Evolutionary conservation across 176 grass and related monocot genomes (phyloP).

Genomic region (barley (Hordeum vulgare)): MorexV3_pseudomolecules_assembly NC_058522.1:547706001-547706500

Average conservation of each 20-base stretch:
- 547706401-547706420: background rate
- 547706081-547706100: conserved; percentile 1
- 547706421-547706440: background rate
- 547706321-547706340: background rate
- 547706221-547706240: conserved; percentile 80
- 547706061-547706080: background rate
- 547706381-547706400: background rate
- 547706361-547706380: background rate
- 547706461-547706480: background rate
- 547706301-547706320: background rate
- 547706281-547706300: background rate
- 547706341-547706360: background rate
- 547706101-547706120: background rate
- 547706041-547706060: background rate
- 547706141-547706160: conserved; percentile 9
- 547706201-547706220: conserved; percentile 65
- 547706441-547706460: background rate
- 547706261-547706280: conserved; percentile 32
- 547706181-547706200: conserved; percentile 80
- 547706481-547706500: background rate
- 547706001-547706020: background rate
- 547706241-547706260: conserved; percentile 64
- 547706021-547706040: background rate
- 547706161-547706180: conserved; percentile 79
- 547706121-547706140: background rate